Base-by-base conservation (phyloP, 805 yeast species). In the Starmera pachycereana region DNA sequence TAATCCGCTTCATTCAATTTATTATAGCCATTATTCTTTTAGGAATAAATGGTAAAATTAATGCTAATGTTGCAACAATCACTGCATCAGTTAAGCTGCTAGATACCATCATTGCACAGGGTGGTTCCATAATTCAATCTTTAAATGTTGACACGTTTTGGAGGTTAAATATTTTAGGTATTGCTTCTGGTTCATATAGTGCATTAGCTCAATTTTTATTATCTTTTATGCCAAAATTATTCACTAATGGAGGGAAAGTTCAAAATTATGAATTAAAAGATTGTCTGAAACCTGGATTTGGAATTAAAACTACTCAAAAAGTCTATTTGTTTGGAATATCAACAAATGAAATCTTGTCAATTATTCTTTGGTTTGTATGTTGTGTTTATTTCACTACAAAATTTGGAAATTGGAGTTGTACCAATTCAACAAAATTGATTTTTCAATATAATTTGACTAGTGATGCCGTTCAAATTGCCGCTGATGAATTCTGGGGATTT, bases 381-480 rank as follows among this genome's bases (percentile, higher is more conserved):
- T 45, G 49, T 13, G 48, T 57, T 31, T 41, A 55, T 35, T 48
- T 51, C 12, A 40, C 52, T 3, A 46, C 60, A n/a, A 39, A 48
- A 30, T 54, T 46, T 40, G 59, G 57, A 1, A 46, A 54, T 11
- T 44, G 53, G 48, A 48, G 54, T 18, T 60, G 65, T 37, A 12
- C 44, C 4, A 42, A 44, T 19, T 52, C 56, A 4, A 52, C 44
- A 2, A 39, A 37, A 33, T 38, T 60, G 38, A 37, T 58, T 4
- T 12, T 36, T 2, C 50, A 47, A 37, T 61, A 60, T 42, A 57
- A 58, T 32, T 14, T 54, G 7, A 53, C 57, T 4, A 48, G 49
- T 1, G 44, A 44, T 9, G n/a, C 39, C 4, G 18, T 43, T 7
- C 29, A 28, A 2, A 40, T 39, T 22, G 35, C 34, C 8, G 40